Base-by-base conservation (phyloP, 805 yeast species). In the Millerago galiae region DNA sequence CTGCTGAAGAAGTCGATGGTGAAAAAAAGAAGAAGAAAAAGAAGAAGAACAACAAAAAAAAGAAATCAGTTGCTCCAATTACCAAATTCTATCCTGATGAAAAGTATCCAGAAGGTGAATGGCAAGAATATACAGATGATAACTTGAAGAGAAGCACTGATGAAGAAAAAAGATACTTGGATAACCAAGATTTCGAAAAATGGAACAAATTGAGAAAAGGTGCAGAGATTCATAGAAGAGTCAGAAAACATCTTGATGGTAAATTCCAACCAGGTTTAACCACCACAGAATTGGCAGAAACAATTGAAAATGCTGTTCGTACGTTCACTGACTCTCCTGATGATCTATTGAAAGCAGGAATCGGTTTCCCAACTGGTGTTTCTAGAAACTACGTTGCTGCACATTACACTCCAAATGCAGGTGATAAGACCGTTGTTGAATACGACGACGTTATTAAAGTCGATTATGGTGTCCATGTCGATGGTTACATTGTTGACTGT, bases 291-390 rank as follows among this genome's bases (percentile, higher is more conserved):
- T 79, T 93, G 52, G 96, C 96, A 11, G 88, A 93, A 59, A 70
- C 81, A 46, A 83, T 93, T 54, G 99, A 93, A 63, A 77, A 88
- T 58, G 76, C 91, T 0, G 83, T 85, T 8, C 74, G 98, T 53
- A 75, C 79, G 5, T 78, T 82, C 53, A 74, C 89, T 13, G 83
- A 82, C 39, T 42, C 45, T 12, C 71, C 69, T 41, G 60, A 63
- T 27, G 83, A 80, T 54, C 72, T 79, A 34, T 72, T 75, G 26
- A 71, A 75, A 47, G 93, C 88, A 14, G 99, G 99, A 32, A 79
- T 90, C 55, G 99, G 98, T 6, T 93, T 93, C 74, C 99, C 99
- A 39, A 89, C 97, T n/a, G 99, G 99, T 45, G 74, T 93, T 32
- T 87, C 96, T 1, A 64, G 91, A 50, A 93, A 93, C 65, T 85